Percentiles rank a stretch among this genome's conserved stretches.
Evolutionary conservation across 805 yeast genomes (phyloP).

Genomic region (Lachancea meyersii): DNA sequence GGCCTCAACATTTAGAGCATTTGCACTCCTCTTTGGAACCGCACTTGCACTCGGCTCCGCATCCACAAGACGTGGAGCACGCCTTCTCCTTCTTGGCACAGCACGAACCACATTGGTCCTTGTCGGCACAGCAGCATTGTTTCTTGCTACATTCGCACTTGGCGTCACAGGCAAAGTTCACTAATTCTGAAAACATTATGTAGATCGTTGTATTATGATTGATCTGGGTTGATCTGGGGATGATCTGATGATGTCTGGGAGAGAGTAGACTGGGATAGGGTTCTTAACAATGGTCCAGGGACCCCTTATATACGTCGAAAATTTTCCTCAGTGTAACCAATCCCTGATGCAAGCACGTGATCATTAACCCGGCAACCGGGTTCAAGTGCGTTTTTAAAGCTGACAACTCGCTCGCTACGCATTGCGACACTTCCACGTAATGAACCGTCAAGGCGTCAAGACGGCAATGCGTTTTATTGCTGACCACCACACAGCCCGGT

Average conservation of each 20-base stretch:
- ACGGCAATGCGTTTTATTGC: too few relatives aligned
- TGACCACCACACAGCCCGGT: too few relatives aligned
- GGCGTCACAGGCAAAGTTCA: conserved; percentile 6
- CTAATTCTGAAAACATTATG: conserved; percentile 6
- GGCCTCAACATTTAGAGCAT: conserved; percentile 1
- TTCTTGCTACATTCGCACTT: conserved; percentile 6
- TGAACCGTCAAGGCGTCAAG: too few relatives aligned
- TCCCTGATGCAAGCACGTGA: too few relatives aligned
- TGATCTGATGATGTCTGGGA: neutral
- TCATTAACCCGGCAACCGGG: too few relatives aligned
- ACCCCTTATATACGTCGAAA: neutral
- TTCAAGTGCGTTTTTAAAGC: neutral
- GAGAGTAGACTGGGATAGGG: neutral
- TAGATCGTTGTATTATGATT: neutral
- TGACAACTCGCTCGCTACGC: neutral
- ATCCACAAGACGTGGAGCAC: conserved; percentile 4
- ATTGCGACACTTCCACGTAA: conserved; percentile 1
- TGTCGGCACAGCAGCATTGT: conserved; percentile 6
- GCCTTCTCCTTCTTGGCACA: neutral
- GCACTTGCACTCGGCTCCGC: conserved; percentile 9
- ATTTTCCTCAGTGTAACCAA: too few relatives aligned
- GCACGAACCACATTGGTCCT: conserved; percentile 4
- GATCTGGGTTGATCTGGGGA: too few relatives aligned
- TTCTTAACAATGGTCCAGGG: too few relatives aligned
- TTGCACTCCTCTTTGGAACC: conserved; percentile 8